phyloP scores from a whole-genome alignment of 176 grass and related monocot genomes.

The Lolium perenne region DNA sequence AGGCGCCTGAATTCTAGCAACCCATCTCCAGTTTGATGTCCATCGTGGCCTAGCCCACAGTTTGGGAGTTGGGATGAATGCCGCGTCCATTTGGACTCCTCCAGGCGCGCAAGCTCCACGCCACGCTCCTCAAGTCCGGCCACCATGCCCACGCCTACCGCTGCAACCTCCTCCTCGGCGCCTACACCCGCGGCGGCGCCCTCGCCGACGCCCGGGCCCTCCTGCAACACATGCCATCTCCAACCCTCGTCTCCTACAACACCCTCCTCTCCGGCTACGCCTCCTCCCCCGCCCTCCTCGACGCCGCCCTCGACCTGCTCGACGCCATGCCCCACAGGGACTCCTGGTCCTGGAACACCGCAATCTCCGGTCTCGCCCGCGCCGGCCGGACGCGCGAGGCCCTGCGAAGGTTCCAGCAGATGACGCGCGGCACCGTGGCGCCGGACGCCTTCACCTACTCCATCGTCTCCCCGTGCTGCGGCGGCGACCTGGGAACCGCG shows the following conservation, averaged over 20 bases:
- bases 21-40: too few relatives aligned
- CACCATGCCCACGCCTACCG: constrained; percentile 12
- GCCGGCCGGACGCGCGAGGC: neutral
- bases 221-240: neutral
- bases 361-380: constrained; percentile 10
- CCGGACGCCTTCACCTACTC: constrained; percentile 21
- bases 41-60: neutral
- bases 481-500: neutral
- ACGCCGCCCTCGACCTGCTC: neutral
- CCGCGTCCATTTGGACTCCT: neutral
- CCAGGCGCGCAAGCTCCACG: constrained; percentile 14
- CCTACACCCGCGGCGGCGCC: constrained; percentile 8
- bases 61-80: neutral
- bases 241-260: constrained; percentile 19
- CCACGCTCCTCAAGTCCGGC: constrained; percentile 1
- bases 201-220: neutral
- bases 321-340: constrained; percentile 5
- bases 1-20: too few relatives aligned
- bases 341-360: constrained; percentile 25
- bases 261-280: neutral
- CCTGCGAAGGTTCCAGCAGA: neutral
- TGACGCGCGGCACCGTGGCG: constrained; percentile 1
- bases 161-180: constrained; percentile 11
- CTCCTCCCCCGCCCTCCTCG: neutral
- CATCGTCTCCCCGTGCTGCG: constrained; percentile 10